Evolutionary conservation across 148 eudicot species (phyloP), one percentile per base, ranked within the genome.

Genomic region (Hydrangea macrophylla): DNA sequence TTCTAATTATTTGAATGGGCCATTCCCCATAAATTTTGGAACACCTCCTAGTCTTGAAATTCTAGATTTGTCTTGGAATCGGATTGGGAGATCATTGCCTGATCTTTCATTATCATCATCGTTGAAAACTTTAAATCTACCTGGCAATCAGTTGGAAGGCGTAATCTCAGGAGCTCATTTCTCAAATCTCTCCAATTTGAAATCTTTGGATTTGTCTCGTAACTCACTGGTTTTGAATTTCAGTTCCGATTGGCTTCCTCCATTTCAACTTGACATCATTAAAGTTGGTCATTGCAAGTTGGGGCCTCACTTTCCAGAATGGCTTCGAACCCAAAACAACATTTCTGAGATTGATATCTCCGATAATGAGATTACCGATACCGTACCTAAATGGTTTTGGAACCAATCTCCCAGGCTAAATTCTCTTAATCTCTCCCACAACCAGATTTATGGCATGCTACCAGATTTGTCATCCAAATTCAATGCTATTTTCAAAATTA

Each of bases 11-110:
- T 24, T 65, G 7, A 42, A 58, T 20, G 39, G 75, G 4, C 36
- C 59, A 3, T 33, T 70, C 32, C 74, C 60, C 24, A 13, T 18
- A 36, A 75, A 60, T 45, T 6, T 75, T 44, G 54, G 59, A 1
- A 68, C 67, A 33, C 86, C 79, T 30, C 48, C 39, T 17, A 60
- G 5, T 53, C 80, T 82, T 37, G 71, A 58, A 44, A 1, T 8
- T 5, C 58, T 77, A 57, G 39, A 12, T 57, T 1, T 72, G 35
- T 36, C 65, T 35, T 7, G 33, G 32, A n/a, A n/a, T n/a, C n/a
- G n/a, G n/a, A n/a, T n/a, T n/a, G n/a, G n/a, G n/a, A n/a, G n/a
- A n/a, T n/a, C n/a, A n/a, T n/a, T n/a, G n/a, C n/a, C n/a, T n/a
- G n/a, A n/a, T n/a, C n/a, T n/a, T n/a, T n/a, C n/a, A n/a, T n/a